Conservation (phyloP, 345 rosid genomes). For the Hypericum perforatum region DNA sequence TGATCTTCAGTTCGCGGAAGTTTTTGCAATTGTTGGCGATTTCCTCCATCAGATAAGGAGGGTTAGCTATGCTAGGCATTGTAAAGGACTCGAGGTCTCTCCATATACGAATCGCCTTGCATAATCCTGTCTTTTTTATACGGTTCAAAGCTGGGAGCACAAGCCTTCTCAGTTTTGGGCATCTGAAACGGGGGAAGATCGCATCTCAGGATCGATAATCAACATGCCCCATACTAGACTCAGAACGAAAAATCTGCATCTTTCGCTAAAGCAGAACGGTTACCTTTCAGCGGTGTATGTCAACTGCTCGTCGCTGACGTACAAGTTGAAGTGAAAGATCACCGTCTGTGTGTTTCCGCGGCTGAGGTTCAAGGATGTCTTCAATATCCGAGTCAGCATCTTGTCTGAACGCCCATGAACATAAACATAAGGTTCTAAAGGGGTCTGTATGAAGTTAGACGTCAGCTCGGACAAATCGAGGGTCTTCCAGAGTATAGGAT, state of each 20-base stretch:
- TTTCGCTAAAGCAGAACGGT: background rate
- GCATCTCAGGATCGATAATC: background rate
- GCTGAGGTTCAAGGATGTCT: conserved; percentile 64
- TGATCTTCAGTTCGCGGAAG: conserved; percentile 61
- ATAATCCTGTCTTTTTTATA: conserved; percentile 58
- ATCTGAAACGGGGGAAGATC: conserved; percentile 26
- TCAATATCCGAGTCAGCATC: conserved; percentile 42
- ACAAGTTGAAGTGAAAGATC: conserved; percentile 59
- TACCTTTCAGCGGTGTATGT: conserved; percentile 79
- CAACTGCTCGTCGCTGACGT: conserved; percentile 63
- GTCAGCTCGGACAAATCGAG: conserved; percentile 62
- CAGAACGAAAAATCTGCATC: background rate
- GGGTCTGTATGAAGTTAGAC: conserved; percentile 68
- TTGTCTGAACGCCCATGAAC: conserved; percentile 51
- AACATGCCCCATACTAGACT: background rate
- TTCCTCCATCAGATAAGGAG: conserved; percentile 51
- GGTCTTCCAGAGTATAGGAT: conserved; percentile 80
- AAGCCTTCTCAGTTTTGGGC: conserved; percentile 49
- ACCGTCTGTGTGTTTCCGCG: conserved; percentile 41
- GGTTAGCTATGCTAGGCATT: conserved; percentile 79
- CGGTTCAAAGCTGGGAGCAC: conserved; percentile 88
- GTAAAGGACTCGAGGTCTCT: conserved; percentile 74
- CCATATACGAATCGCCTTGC: conserved; percentile 64
- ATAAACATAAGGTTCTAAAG: conserved; percentile 64
- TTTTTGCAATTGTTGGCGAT: conserved; percentile 58